Evolutionary conservation across 768 basidiomycete species (phyloP).

Genomic region (Boletus reticuloceps): DNA sequence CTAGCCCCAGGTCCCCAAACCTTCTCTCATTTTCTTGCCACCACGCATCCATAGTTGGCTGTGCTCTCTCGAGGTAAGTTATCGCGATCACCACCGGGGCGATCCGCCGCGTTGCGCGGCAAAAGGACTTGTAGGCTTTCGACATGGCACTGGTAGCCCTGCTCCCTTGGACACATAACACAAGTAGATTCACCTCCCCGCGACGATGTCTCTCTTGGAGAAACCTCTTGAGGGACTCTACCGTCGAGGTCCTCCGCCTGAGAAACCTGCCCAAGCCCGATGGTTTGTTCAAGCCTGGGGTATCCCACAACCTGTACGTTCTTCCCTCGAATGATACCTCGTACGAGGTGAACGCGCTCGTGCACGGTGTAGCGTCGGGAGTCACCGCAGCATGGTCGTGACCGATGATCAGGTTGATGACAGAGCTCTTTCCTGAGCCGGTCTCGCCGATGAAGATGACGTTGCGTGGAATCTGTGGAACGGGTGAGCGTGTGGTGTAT

Average conservation of each 20-base stretch:
- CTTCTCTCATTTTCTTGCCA: conserved; percentile 26
- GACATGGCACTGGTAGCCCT: conserved; percentile 16
- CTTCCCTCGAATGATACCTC: conserved; percentile 15
- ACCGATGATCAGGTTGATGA: conserved; percentile 40
- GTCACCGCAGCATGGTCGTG: conserved; percentile 24
- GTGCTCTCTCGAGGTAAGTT: conserved; percentile 36
- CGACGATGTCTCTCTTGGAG: conserved; percentile 26
- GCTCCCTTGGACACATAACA: conserved; percentile 19
- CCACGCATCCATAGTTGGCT: conserved; percentile 32
- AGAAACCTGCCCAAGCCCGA: conserved; percentile 4
- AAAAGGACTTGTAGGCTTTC: conserved; percentile 24
- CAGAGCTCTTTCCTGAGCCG: conserved; percentile 38
- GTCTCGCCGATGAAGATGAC: conserved; percentile 37
- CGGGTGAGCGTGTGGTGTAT: not conserved
- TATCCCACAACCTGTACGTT: conserved; percentile 30
- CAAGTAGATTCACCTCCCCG: conserved; percentile 22
- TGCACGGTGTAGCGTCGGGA: conserved; percentile 31
- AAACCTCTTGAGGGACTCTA: conserved; percentile 25
- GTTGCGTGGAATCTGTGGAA: conserved; percentile 22
- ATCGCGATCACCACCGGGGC: conserved; percentile 38
- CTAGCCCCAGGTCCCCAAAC: conserved; percentile 17
- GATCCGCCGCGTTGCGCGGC: conserved; percentile 30
- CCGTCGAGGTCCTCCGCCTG: not conserved
- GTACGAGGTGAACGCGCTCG: conserved; percentile 25
- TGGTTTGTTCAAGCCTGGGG: conserved; percentile 27